phyloP scores from a whole-genome alignment of 257 asterid genomes.

The Lycium barbarum region DNA sequence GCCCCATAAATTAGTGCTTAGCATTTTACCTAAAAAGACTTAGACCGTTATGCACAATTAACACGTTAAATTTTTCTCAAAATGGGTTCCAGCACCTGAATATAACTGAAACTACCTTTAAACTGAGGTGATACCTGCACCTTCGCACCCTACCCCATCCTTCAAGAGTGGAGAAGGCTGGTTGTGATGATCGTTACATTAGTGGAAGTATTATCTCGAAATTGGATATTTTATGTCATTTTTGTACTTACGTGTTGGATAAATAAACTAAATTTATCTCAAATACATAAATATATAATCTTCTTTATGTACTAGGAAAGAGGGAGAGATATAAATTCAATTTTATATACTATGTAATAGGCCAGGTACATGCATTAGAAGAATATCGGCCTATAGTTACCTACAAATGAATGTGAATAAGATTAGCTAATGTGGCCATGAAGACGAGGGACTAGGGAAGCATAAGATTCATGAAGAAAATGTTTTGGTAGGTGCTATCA shows the following conservation, averaged over 20 bases:
- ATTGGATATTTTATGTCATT: neutral
- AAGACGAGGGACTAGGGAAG: no score
- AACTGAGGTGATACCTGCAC: neutral
- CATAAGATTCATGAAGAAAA: no score
- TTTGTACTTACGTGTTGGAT: neutral
- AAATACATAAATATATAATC: neutral
- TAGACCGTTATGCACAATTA: neutral
- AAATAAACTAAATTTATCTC: neutral
- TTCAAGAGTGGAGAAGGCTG: neutral
- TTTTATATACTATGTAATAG: no score
- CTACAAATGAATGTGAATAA: no score
- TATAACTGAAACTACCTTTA: neutral
- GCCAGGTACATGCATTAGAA: no score
- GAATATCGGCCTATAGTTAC: no score
- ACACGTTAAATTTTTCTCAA: slow-evolving; percentile 12
- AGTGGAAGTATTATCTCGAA: neutral
- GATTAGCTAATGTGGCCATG: no score
- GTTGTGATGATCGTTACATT: neutral
- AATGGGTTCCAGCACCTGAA: slow-evolving; percentile 8
- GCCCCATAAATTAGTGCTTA: neutral
- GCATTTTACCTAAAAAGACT: neutral
- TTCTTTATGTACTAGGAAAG: no score
- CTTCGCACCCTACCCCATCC: neutral
- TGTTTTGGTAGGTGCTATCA: no score
- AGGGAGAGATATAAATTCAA: no score